Conservation (phyloP, 2,329 filamentous ascomycete genomes). For the Penicillium sp. region DNA sequence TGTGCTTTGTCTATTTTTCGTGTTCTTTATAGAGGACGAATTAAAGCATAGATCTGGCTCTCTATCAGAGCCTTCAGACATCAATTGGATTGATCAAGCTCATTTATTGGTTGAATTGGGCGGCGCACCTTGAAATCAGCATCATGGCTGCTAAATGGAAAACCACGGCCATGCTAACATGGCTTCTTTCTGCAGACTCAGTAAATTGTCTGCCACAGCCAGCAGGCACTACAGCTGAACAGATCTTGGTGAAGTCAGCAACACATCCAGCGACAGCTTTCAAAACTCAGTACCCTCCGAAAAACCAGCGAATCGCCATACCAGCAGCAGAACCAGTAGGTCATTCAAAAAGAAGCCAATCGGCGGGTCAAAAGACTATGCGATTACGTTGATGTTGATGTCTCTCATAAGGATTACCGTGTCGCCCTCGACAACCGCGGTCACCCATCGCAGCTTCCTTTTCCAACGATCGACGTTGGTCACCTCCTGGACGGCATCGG, state of each 20-base stretch:
- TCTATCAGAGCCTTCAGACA: not conserved
- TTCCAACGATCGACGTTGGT: constrained; percentile 28
- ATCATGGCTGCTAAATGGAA: constrained; percentile 27
- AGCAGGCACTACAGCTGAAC: constrained; percentile 17
- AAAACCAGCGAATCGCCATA: constrained; percentile 31
- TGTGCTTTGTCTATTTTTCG: constrained; percentile 13
- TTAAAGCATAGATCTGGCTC: constrained; percentile 14
- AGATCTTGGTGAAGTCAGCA: constrained; percentile 19
- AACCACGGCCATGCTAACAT: constrained; percentile 40
- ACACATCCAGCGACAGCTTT: constrained; percentile 25
- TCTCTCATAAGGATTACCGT: constrained; percentile 34
- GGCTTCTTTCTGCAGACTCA: constrained; percentile 37
- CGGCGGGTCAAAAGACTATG: not conserved
- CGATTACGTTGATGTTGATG: constrained; percentile 16
- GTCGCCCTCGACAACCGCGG: constrained; percentile 38
- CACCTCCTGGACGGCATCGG: constrained; percentile 23
- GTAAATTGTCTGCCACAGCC: constrained; percentile 32
- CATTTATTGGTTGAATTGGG: not conserved
- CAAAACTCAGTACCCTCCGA: constrained; percentile 44
- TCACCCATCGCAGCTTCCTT: constrained; percentile 34
- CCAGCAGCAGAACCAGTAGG: constrained; percentile 39
- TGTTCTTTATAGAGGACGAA: constrained; percentile 10
- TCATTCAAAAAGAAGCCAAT: constrained; percentile 1
- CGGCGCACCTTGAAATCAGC: constrained; percentile 1
- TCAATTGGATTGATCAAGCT: not conserved